Evolutionary conservation across 352 stramenopile genomes (phyloP).

Genomic region (Pythium apleroticum): DNA sequence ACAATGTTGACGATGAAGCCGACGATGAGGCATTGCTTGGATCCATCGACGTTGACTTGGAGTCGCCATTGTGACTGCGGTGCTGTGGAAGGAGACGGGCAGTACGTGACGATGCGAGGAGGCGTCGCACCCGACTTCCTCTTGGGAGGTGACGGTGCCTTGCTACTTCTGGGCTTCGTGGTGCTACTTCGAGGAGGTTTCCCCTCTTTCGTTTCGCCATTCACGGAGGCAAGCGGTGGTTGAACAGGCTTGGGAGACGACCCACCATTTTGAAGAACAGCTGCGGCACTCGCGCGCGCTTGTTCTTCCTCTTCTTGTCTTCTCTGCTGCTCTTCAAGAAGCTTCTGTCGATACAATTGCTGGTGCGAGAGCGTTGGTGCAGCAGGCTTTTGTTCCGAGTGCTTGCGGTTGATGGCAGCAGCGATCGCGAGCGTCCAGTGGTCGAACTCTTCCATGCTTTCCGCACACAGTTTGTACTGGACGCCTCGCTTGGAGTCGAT

Average conservation of each 20-base stretch:
- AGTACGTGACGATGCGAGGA: slow-evolving; percentile 26
- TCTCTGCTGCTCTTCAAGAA: slow-evolving; percentile 54
- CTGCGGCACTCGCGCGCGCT: not conserved
- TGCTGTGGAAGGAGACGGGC: slow-evolving; percentile 4
- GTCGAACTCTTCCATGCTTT: slow-evolving; percentile 76
- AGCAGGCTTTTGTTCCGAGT: slow-evolving; percentile 32
- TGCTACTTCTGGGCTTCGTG: slow-evolving; percentile 4
- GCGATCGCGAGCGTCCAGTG: slow-evolving; percentile 78
- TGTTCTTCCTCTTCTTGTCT: slow-evolving; percentile 19
- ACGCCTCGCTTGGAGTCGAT: slow-evolving; percentile 81
- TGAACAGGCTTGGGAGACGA: not conserved
- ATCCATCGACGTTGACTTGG: slow-evolving; percentile 55
- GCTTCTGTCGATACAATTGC: slow-evolving; percentile 71
- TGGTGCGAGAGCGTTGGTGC: slow-evolving; percentile 60
- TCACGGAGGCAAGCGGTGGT: not conserved
- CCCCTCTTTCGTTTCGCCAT: not conserved
- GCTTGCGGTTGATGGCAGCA: slow-evolving; percentile 75
- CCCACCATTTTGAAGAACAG: not conserved
- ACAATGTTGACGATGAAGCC: slow-evolving; percentile 80
- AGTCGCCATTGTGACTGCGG: slow-evolving; percentile 41
- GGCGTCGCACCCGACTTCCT: not conserved
- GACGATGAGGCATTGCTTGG: slow-evolving; percentile 72
- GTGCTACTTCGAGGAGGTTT: not conserved
- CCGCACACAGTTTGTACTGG: slow-evolving; percentile 83
- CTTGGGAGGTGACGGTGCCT: slow-evolving; percentile 11